Evolutionary conservation across 768 basidiomycete species (phyloP), one percentile per base, ranked within the genome.

Genomic region (Pleurotus sapidus): DNA sequence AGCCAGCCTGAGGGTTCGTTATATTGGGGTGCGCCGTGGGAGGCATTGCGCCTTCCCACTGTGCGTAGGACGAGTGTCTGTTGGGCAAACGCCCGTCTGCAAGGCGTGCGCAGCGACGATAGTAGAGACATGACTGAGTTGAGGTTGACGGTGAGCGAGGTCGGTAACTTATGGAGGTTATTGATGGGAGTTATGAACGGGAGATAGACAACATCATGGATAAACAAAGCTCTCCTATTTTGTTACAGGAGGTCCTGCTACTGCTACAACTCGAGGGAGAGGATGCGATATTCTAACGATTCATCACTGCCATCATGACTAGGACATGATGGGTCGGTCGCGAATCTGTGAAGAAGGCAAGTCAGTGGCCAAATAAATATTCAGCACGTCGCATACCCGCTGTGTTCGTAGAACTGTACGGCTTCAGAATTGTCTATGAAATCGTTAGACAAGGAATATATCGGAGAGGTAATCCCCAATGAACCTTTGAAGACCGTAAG

Each of bases 1-100:
- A 97, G 69, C 70, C 83, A 88, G 25, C 94, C 94, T 5, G 87
- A 84, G 42, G 94, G 94, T 61, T 94, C 91, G 67, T 97, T 95
- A 72, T 86, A 95, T 55, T 88, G 86, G 9, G 92, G 89, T 23
- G 88, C 86, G 53, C 84, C 89, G 64, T 89, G 87, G 11, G 89
- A 91, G 25, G 86, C 87, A 68, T 80, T 81, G 4, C 86, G 82
- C 62, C 72, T 77, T 56, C 74, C 65, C 56, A 64, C 61, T 37
- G 74, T 53, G 30, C 74, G 72, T 15, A 38, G 39, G 23, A 1
- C 14, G 5, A n/a, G 39, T 39, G 17, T 20, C 23, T 54, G 51
- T 39, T 48, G 57, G 43, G 62, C 55, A 46, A 70, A 72, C 47
- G 70, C 72, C 59, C 70, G 72, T 39, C 70, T 68, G 56, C 77